Evolutionary conservation across 73 alveolate genomes (phyloP), one percentile per base, ranked within the genome.

Genomic region (Chromera velia): DNA sequence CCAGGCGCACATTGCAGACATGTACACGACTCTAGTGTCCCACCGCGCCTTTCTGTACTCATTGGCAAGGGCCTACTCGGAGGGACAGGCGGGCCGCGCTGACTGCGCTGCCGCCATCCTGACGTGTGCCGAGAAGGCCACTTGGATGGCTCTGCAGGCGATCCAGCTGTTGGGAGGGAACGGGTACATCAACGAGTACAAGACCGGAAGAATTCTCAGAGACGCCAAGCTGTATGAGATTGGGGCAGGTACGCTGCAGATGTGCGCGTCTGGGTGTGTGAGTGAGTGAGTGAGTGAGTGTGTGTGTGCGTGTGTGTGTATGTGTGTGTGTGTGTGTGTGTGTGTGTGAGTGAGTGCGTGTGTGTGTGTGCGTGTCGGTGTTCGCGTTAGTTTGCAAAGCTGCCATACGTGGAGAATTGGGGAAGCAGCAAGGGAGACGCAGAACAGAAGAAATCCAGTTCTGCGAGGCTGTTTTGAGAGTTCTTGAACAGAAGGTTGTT

Each of bases 141-240:
- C 81, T 18, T 66, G 40, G 28, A 46, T 76, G 69, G 81, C 82
- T 76, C 27, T 76, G n/a, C 68, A 68, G 29, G 81, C 79, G 0
- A 65, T 76, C 28, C 81, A 65, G 67, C 18, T 45, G 32, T 28
- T 76, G 34, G 85, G 85, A 10, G 79, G 81, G 0, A 28, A 76
- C 32, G 85, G 85, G 26, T 91, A 84, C 70, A 80, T 87, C 34
- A 88, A 93, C 71, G 96, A 91, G 76, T 91, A 90, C 75, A 92
- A 92, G 0, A 81, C 89, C 49, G 95, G 94, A 17, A 82, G 98
- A 81, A 70, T 89, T 32, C 72, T 89, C 73, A 91, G 96, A 80
- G 98, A 93, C 88, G 98, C 96, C 69, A 93, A 93, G 88, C 85
- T 93, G 9, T 93, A 93, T 81, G 98, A 93, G 63, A 93, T 93